Conservation (phyloP, 1,284 basidiomycete species). For the Kalmanozyma brasiliensis region DNA sequence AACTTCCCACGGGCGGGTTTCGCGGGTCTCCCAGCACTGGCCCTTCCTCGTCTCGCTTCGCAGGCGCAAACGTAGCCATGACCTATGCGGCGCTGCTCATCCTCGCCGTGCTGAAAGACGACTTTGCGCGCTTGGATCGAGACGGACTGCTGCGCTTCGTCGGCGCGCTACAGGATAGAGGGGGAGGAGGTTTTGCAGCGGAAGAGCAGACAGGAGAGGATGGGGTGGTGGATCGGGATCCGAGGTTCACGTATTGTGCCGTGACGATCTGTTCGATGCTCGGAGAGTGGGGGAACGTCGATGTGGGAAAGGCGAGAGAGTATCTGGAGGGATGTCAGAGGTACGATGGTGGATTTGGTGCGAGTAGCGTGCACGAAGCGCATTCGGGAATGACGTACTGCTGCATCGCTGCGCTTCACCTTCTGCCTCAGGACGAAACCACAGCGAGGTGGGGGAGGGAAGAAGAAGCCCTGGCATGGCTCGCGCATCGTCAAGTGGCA, state of each 20-base stretch:
- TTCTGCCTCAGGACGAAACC: conserved; percentile 65
- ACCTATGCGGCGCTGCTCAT: conserved; percentile 61
- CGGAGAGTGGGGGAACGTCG: conserved; percentile 79
- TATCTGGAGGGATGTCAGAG: conserved; percentile 77
- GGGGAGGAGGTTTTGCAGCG: conserved; percentile 68
- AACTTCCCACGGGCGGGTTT: conserved; percentile 70
- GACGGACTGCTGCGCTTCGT: conserved; percentile 31
- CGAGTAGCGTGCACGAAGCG: conserved; percentile 82
- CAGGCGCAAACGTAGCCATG: conserved; percentile 54
- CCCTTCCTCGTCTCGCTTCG: background rate
- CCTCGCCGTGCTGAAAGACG: conserved; percentile 57
- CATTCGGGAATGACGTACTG: conserved; percentile 96
- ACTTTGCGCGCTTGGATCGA: conserved; percentile 50
- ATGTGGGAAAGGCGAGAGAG: conserved; percentile 73
- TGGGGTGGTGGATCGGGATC: conserved; percentile 73
- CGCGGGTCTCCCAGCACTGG: conserved; percentile 23
- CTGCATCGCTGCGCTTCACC: conserved; percentile 79
- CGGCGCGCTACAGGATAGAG: conserved; percentile 42
- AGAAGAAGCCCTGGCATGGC: conserved; percentile 16
- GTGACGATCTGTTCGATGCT: conserved; percentile 83
- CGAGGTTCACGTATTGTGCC: conserved; percentile 88
- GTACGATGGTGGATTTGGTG: conserved; percentile 92
- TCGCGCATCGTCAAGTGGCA: conserved; percentile 33
- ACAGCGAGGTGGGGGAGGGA: conserved; percentile 4
- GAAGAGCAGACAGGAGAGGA: conserved; percentile 64